Evolutionary conservation across 2,329 filamentous ascomycete species (phyloP).

Genomic region (Trichoderma koningiopsis): DNA sequence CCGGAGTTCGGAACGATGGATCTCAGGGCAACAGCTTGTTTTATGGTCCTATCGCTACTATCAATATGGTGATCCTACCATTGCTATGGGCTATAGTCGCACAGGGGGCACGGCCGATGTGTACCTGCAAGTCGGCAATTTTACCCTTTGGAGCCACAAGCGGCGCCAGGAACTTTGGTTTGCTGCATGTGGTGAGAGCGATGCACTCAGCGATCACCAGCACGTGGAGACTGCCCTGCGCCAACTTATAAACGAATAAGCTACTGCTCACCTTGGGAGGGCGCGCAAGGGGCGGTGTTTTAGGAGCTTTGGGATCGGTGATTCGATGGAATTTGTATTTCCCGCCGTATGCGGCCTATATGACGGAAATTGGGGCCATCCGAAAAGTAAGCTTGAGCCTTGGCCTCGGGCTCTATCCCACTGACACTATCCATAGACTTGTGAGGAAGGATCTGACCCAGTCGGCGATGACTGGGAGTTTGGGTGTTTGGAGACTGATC

Average conservation of each 20-base stretch:
- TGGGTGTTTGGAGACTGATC: background rate
- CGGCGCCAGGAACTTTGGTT: background rate
- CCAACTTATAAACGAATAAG: background rate
- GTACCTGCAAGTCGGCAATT: background rate
- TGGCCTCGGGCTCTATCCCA: background rate
- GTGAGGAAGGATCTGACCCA: conserved; percentile 4
- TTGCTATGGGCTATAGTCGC: background rate
- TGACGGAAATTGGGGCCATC: background rate
- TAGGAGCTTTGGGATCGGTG: background rate
- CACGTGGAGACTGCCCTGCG: background rate
- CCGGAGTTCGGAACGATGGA: conserved; percentile 2
- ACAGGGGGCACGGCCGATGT: background rate
- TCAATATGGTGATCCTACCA: background rate
- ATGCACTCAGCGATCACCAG: background rate
- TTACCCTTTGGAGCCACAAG: background rate
- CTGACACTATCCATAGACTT: background rate
- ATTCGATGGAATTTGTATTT: conserved; percentile 21
- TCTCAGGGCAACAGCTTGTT: background rate
- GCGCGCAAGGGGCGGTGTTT: background rate
- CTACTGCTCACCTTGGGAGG: background rate
- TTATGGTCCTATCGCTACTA: background rate
- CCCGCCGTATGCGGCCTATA: background rate
- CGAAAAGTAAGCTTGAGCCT: background rate
- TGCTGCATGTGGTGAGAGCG: background rate
- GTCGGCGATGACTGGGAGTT: background rate